Base-by-base conservation (phyloP, 441 rosid genomes). In the Adansonia grandidieri region DNA sequence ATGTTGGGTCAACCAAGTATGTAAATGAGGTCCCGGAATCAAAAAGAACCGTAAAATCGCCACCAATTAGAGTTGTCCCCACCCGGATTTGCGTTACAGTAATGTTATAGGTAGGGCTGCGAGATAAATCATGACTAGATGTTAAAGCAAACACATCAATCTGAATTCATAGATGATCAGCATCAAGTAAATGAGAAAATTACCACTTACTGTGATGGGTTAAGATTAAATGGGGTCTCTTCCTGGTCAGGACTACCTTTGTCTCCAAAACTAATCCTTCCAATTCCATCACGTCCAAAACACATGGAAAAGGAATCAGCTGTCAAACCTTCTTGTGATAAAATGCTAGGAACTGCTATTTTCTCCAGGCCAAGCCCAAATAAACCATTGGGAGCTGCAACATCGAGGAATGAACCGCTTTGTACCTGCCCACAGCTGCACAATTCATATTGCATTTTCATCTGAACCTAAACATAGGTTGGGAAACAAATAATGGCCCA, bases 351-450 rank as follows among this genome's bases (percentile, higher is more conserved):
- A 80, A 91, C 92, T 13, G 91, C 90, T 79, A 87, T 83, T 80
- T 85, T 86, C 84, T 90, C 95, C 93, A 89, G 85, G 50, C 95
- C 92, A 48, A 91, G 90, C 62, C 90, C 91, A 20, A 89, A 85
- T 67, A 91, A 86, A 70, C 93, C 95, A 78, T 87, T 88, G 48
- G 95, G 91, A 56, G 93, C 95, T 14, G 93, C 93, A 81, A 91
- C 80, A 51, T 89, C 92, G 14, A 88, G 87, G 81, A 89, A 91
- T 0, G 95, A 91, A 73, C 95, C 93, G 40, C 89, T 88, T 78
- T 89, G 95, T 51, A 89, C 92, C 87, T 87, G 92, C 64, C 93
- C 93, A 86, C 93, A 91, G 78, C 93, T 89, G 89, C 87, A 88
- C 70, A 88, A 45, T 74, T 79, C 80, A 84, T 62, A 82, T 70